Evolutionary conservation across 2,329 filamentous ascomycete genomes (phyloP).

Genomic region (Hypomyces rosellus): DNA sequence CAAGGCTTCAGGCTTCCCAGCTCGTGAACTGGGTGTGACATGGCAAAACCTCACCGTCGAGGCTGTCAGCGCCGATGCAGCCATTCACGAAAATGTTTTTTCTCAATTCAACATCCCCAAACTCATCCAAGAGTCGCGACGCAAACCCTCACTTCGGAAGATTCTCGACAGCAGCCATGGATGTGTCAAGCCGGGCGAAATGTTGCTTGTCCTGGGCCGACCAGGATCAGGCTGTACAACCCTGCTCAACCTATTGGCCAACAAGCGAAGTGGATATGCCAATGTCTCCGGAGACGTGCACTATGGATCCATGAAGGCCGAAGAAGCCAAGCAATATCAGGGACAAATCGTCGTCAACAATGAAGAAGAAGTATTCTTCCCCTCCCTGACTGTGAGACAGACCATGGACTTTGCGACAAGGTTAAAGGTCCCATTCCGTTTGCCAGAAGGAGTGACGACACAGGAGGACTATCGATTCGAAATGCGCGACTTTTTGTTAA

Average conservation of each 20-base stretch:
- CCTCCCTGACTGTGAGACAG: conserved; percentile 62
- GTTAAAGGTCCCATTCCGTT: conserved; percentile 47
- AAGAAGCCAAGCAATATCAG: conserved; percentile 42
- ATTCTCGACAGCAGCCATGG: conserved; percentile 61
- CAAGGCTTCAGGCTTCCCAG: conserved; percentile 38
- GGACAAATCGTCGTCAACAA: conserved; percentile 64
- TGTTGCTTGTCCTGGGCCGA: conserved; percentile 63
- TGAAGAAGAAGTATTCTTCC: conserved; percentile 60
- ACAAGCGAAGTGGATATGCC: conserved; percentile 54
- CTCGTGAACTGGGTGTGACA: conserved; percentile 53
- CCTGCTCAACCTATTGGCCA: conserved; percentile 62
- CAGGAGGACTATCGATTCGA: conserved; percentile 40
- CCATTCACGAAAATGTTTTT: conserved; percentile 58
- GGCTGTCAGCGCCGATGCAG: conserved; percentile 54
- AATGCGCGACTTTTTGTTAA: conserved; percentile 48
- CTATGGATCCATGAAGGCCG: conserved; percentile 46
- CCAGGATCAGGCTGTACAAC: conserved; percentile 67
- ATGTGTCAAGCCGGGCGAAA: conserved; percentile 66
- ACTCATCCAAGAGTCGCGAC: conserved; percentile 44
- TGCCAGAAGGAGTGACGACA: conserved; percentile 36
- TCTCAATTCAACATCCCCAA: conserved; percentile 52
- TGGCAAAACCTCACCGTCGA: conserved; percentile 60
- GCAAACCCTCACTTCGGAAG: conserved; percentile 54
- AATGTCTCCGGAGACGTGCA: conserved; percentile 52
- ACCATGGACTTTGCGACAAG: conserved; percentile 65